Evolutionary conservation across 495 filamentous ascomycete species (phyloP).

Genomic region (Staphylotrichum tortipilum): DNA sequence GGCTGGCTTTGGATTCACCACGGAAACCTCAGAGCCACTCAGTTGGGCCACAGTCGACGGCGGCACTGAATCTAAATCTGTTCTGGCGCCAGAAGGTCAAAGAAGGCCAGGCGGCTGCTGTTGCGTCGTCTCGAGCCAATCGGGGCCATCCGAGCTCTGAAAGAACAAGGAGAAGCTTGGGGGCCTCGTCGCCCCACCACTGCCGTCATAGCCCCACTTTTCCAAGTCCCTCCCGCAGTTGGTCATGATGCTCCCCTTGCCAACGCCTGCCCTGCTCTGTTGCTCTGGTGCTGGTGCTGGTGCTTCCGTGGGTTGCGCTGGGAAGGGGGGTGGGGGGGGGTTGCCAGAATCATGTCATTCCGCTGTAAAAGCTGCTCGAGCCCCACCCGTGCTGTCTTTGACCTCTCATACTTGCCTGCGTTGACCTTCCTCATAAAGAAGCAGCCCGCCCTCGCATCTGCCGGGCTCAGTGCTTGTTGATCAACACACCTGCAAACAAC

Average conservation of each 20-base stretch:
- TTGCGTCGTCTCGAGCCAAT: constrained; percentile 1
- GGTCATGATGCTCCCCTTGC: constrained; percentile 15
- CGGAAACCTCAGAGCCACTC: neutral
- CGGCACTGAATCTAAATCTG: no score
- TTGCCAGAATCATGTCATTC: neutral
- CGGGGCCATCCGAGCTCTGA: neutral
- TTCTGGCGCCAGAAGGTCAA: no score
- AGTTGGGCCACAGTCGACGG: neutral
- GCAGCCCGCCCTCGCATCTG: no score
- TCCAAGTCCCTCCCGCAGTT: constrained; percentile 2
- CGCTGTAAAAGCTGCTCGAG: neutral
- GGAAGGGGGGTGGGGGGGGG: no score
- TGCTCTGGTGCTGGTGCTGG: neutral
- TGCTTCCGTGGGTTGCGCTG: no score
- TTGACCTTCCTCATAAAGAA: neutral
- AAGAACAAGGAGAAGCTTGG: neutral
- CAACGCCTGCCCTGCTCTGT: neutral
- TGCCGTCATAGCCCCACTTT: constrained; percentile 22
- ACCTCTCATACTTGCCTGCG: neutral
- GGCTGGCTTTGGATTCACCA: neutral
- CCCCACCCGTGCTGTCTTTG: neutral
- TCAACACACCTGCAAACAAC: no score
- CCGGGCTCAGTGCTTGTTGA: no score
- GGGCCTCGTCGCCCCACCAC: neutral
- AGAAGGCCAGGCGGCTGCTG: no score